Evolutionary conservation across 352 stramenopile genomes (phyloP).

Genomic region (Pythium pyrilobum): DNA sequence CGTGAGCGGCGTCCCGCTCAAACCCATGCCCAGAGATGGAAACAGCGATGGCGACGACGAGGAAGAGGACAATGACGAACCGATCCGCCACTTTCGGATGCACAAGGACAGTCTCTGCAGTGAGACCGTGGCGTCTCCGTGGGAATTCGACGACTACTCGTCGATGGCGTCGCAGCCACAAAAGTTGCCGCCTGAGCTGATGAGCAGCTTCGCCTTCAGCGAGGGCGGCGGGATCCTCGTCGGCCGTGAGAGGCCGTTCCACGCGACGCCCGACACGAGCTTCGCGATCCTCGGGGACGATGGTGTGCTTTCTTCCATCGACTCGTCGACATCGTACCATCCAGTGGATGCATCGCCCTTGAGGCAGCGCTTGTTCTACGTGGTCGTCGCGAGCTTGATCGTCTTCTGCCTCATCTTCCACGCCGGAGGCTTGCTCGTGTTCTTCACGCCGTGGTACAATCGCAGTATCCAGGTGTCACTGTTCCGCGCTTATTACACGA

Average conservation of each 20-base stretch:
- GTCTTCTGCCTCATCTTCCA: conserved; percentile 12
- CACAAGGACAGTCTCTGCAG: neutral
- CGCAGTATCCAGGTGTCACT: conserved; percentile 16
- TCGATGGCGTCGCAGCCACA: neutral
- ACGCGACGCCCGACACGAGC: neutral
- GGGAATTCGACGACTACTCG: conserved; percentile 4
- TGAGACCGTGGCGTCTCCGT: conserved; percentile 4
- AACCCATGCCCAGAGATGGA: neutral
- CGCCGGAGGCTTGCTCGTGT: conserved; percentile 15
- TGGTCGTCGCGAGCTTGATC: conserved; percentile 6
- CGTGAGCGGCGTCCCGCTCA: conserved; percentile 3
- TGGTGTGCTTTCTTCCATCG: neutral
- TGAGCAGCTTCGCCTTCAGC: neutral
- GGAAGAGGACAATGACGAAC: neutral
- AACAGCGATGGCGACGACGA: neutral
- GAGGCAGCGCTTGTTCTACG: neutral
- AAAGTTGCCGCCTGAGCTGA: neutral
- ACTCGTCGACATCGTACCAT: neutral
- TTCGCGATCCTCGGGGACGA: conserved; percentile 9
- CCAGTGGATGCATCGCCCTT: neutral
- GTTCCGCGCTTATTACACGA: conserved; percentile 8
- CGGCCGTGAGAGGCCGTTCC: neutral
- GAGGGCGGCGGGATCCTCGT: neutral
- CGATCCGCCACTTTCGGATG: neutral
- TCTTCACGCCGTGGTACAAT: conserved; percentile 22